A percentile compares a stretch with the other conserved stretches of the same genome.
These are phyloP conservation scores for Plenodomus lindquistii DNA, from an alignment of 2,329 filamentous ascomycete species.

Conservation along the genomic window DNA sequence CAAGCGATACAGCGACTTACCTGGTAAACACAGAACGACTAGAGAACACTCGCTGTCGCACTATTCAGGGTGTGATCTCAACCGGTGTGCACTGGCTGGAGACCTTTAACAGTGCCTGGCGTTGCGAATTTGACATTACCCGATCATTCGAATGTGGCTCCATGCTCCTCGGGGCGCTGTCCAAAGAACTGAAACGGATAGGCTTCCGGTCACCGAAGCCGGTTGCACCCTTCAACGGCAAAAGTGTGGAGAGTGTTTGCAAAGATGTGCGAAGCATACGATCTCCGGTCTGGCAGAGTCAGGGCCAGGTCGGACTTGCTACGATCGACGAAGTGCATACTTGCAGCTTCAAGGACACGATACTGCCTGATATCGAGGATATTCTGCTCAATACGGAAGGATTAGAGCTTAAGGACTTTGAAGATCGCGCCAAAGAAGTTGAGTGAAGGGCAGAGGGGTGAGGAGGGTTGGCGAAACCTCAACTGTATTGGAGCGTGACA, in stretches of 20 bases:
- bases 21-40: not conserved
- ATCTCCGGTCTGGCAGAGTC: not conserved
- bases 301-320: not conserved
- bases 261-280: not conserved
- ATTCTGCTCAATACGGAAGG: not conserved
- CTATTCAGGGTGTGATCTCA: not conserved
- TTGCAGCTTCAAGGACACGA: not conserved
- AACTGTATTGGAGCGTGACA: no score
- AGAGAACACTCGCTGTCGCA: not conserved
- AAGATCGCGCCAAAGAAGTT: not conserved
- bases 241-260: not conserved
- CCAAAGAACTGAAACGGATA: not conserved
- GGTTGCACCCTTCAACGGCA: not conserved
- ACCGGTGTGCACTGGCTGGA: not conserved
- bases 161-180: not conserved
- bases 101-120: not conserved
- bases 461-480: no score
- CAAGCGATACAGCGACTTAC: no score
- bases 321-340: not conserved
- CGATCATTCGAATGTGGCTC: not conserved
- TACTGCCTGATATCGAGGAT: not conserved
- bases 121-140: not conserved
- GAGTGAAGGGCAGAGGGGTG: not conserved
- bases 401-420: not conserved
- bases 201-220: not conserved